Evolutionary conservation across 1,284 basidiomycete genomes (phyloP).

Genomic region (Rhodotorula sp.): DNA sequence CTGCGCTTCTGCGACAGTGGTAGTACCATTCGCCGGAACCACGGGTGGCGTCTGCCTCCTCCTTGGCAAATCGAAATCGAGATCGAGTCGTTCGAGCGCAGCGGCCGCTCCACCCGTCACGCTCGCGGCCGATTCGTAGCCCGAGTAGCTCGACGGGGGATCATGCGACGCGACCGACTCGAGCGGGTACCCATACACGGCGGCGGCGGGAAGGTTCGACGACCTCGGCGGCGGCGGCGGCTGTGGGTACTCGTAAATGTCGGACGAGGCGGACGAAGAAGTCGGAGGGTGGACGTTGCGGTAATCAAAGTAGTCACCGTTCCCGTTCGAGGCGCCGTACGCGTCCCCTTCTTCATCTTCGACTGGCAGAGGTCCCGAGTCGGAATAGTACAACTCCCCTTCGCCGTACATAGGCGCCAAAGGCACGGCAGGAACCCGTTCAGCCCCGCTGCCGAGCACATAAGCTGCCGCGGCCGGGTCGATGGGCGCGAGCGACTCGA

Average conservation of each 20-base stretch:
- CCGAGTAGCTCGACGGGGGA: constrained; percentile 6
- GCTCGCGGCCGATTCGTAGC: constrained; percentile 2
- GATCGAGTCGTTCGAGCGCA: constrained; percentile 15
- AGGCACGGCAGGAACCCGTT: neutral
- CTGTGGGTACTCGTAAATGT: neutral
- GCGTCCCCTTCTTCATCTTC: neutral
- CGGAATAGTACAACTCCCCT: neutral
- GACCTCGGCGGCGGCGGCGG: neutral
- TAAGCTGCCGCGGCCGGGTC: constrained; percentile 7
- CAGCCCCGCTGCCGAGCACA: neutral
- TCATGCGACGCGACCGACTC: constrained; percentile 7
- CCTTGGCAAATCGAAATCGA: constrained; percentile 1
- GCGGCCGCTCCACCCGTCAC: constrained; percentile 8
- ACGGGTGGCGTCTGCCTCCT: neutral
- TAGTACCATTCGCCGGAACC: neutral
- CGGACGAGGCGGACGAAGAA: constrained; percentile 7
- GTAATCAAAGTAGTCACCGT: neutral
- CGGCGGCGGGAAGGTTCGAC: neutral
- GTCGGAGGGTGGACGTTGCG: neutral
- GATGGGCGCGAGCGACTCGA: neutral
- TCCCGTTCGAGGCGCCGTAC: neutral
- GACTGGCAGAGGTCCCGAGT: neutral
- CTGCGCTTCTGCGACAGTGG: neutral
- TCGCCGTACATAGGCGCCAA: constrained; percentile 11
- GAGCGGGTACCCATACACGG: constrained; percentile 23